These are phyloP conservation scores for Mortierella sp. DNA, from an alignment of 371 early-diverging fungal genomes.

Conservation along the genomic window DNA sequence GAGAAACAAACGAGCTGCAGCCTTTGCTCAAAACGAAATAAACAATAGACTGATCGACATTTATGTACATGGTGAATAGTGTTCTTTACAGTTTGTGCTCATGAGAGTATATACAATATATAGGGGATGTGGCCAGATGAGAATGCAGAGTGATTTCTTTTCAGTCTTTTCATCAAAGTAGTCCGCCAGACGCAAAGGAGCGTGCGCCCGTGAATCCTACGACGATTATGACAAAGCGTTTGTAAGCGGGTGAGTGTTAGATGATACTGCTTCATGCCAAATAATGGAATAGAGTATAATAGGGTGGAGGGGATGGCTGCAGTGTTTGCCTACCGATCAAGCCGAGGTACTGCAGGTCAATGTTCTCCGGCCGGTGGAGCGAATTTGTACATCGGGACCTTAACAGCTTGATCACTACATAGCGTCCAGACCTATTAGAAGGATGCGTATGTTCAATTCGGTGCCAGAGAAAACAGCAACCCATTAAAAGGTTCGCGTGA, in stretches of 20 bases:
- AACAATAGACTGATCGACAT: no score
- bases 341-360: constrained; percentile 52
- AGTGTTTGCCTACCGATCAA: constrained; percentile 34
- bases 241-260: no score
- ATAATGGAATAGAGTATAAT: no score
- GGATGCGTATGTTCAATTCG: no score
- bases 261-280: no score
- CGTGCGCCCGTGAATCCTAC: constrained; percentile 51
- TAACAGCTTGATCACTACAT: constrained; percentile 47
- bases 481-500: no score
- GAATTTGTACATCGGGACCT: constrained; percentile 41
- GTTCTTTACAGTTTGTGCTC: no score
- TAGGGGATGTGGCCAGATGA: neutral
- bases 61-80: no score
- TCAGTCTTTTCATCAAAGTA: constrained; percentile 14
- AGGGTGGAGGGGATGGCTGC: no score
- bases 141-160: neutral
- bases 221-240: neutral
- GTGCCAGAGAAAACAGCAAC: no score
- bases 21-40: neutral
- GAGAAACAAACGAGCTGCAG: neutral
- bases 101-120: neutral
- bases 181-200: constrained; percentile 42
- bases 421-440: constrained; percentile 32
- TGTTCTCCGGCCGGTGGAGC: constrained; percentile 47